These are phyloP conservation scores for Oropetium thomaeum DNA, from an alignment of 176 grass and related monocot species.

Conservation along the genomic window DNA sequence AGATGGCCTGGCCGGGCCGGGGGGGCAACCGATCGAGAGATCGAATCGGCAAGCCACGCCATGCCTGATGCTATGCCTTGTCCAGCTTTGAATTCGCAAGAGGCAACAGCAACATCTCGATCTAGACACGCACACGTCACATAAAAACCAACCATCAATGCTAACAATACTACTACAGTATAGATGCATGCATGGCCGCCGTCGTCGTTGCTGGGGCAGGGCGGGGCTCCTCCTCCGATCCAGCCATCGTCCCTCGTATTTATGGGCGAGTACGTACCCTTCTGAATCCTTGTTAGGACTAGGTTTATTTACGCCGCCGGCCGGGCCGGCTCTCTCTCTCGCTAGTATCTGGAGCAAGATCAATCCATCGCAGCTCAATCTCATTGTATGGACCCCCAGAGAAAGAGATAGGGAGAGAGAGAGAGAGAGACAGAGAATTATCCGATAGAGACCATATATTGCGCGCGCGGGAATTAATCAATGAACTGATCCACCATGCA, in stretches of 20 bases:
- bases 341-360: background rate
- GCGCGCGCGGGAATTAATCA: background rate
- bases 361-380: background rate
- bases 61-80: conserved; percentile 6
- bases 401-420: too few relatives aligned
- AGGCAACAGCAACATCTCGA: background rate
- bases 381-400: background rate
- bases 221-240: background rate
- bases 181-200: too few relatives aligned
- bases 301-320: conserved; percentile 12
- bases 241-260: background rate
- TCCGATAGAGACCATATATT: too few relatives aligned
- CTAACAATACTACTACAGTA: too few relatives aligned
- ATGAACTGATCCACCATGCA: background rate
- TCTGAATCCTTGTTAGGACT: background rate
- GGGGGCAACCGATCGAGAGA: too few relatives aligned
- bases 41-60: conserved; percentile 27
- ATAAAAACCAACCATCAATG: too few relatives aligned
- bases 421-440: background rate
- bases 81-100: conserved; percentile 9
- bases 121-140: conserved; percentile 9
- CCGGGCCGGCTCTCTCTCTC: too few relatives aligned
- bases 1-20: background rate
- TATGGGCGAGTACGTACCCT: background rate
- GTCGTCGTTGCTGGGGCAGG: too few relatives aligned